A percentile compares a stretch with the other conserved stretches of the same genome.
phyloP scores from a whole-genome alignment of 371 early-diverging fungal species.

The Haplosporangium sp. region DNA sequence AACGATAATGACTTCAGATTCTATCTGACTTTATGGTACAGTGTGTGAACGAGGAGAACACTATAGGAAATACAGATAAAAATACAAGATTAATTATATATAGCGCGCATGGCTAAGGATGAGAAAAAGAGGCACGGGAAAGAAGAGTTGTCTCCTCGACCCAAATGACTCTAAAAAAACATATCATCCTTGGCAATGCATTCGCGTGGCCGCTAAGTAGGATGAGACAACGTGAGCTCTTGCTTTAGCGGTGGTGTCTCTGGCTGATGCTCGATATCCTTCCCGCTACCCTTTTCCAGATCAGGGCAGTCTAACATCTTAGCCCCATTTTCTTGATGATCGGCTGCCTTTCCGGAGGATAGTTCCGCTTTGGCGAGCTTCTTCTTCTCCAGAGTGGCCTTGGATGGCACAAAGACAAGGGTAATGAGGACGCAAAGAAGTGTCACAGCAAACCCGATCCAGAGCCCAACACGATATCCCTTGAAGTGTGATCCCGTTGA shows the following conservation, averaged over 20 bases:
- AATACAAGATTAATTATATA: slow-evolving; percentile 3
- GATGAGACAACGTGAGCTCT: background rate
- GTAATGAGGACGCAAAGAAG: slow-evolving; percentile 48
- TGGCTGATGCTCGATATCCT: background rate
- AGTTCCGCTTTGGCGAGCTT: slow-evolving; percentile 19
- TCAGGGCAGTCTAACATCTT: background rate
- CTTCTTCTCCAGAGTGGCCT: slow-evolving; percentile 44
- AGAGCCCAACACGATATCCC: slow-evolving; percentile 47
- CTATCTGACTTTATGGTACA: slow-evolving; percentile 15
- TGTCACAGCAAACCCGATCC: slow-evolving; percentile 51
- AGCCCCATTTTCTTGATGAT: background rate
- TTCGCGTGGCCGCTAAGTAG: background rate
- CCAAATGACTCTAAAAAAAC: slow-evolving; percentile 29
- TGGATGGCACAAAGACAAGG: slow-evolving; percentile 47
- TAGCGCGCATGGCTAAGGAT: slow-evolving; percentile 1
- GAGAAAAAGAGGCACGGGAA: slow-evolving; percentile 14
- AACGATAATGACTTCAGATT: slow-evolving; percentile 1
- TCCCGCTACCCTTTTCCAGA: background rate
- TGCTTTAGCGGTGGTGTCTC: slow-evolving; percentile 1
- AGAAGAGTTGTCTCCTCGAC: no score
- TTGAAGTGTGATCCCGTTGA: slow-evolving; percentile 35
- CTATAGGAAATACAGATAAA: slow-evolving; percentile 12
- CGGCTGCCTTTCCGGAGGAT: slow-evolving; percentile 2
- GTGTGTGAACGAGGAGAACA: slow-evolving; percentile 46
- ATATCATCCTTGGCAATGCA: slow-evolving; percentile 28